These are phyloP conservation scores for Oryza brachyantha DNA, from an alignment of 176 grass and related monocot species.

Conservation along the genomic window DNA sequence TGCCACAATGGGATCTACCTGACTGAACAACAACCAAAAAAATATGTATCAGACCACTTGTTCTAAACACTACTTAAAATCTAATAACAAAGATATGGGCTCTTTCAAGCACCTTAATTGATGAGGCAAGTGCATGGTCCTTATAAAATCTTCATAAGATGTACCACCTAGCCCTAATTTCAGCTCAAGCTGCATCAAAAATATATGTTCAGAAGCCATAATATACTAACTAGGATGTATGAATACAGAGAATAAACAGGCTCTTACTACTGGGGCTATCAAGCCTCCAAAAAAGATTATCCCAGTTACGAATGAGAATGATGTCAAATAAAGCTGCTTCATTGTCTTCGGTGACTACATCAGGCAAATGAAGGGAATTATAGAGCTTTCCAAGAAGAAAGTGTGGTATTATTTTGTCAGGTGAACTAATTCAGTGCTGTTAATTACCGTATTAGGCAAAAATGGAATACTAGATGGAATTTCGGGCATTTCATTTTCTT, in stretches of 20 bases:
- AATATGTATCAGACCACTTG: constrained; percentile 14
- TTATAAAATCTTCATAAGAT: constrained; percentile 94
- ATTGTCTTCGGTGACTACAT: constrained; percentile 89
- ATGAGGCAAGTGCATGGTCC: constrained; percentile 69
- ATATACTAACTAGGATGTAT: neutral
- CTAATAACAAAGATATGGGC: neutral
- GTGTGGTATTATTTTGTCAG: constrained; percentile 13
- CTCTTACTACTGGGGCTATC: constrained; percentile 78
- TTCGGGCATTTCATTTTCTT: constrained; percentile 91
- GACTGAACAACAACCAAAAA: constrained; percentile 41
- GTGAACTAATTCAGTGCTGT: constrained; percentile 5
- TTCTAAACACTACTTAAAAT: constrained; percentile 24
- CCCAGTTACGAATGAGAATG: constrained; percentile 73
- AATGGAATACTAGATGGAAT: constrained; percentile 94
- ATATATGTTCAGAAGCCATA: neutral
- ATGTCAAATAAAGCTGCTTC: constrained; percentile 89
- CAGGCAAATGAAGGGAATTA: constrained; percentile 10
- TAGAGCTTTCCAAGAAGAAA: neutral
- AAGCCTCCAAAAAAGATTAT: constrained; percentile 91
- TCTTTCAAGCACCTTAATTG: constrained; percentile 68
- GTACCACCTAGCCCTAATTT: constrained; percentile 91
- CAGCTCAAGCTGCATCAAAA: constrained; percentile 70
- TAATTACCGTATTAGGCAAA: constrained; percentile 76
- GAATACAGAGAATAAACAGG: constrained; percentile 14
- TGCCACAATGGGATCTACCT: constrained; percentile 95